Conservation (phyloP, 2,329 filamentous ascomycete species). For the Chrysoporthe deuterocubensis region DNA sequence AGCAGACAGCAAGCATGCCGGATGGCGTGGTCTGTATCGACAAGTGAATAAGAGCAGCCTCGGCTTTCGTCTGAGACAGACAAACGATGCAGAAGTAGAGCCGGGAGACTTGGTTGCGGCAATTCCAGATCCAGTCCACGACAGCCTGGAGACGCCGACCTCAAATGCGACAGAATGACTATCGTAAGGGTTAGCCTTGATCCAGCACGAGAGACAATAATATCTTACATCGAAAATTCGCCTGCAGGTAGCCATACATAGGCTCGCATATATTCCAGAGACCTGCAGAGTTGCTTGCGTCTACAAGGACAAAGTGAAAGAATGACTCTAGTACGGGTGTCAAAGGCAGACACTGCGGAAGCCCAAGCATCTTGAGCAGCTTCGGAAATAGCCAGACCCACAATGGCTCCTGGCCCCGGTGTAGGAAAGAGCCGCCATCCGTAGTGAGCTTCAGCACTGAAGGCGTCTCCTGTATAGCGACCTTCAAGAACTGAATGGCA, state of each 20-base stretch:
- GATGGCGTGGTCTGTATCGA: constrained; percentile 47
- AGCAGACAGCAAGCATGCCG: constrained; percentile 51
- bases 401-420: constrained; percentile 62
- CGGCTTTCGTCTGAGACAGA: constrained; percentile 32
- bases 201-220: constrained; percentile 33
- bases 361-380: constrained; percentile 61
- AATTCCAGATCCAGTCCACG: constrained; percentile 38
- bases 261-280: constrained; percentile 53
- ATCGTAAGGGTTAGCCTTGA: constrained; percentile 14
- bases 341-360: constrained; percentile 51
- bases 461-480: constrained; percentile 77
- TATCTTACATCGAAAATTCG: constrained; percentile 50
- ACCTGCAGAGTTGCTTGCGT: constrained; percentile 46
- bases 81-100: constrained; percentile 36
- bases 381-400: constrained; percentile 69
- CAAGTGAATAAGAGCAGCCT: constrained; percentile 47
- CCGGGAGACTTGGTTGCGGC: constrained; percentile 42
- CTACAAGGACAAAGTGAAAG: constrained; percentile 52
- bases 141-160: not conserved
- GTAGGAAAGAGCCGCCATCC: constrained; percentile 48
- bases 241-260: constrained; percentile 54
- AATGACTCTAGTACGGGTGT: constrained; percentile 57
- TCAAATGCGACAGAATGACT: constrained; percentile 33
- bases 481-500: constrained; percentile 76
- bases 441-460: constrained; percentile 60